phyloP scores from a whole-genome alignment of 2,329 filamentous ascomycete genomes.

The Fusarium zealandicum region DNA sequence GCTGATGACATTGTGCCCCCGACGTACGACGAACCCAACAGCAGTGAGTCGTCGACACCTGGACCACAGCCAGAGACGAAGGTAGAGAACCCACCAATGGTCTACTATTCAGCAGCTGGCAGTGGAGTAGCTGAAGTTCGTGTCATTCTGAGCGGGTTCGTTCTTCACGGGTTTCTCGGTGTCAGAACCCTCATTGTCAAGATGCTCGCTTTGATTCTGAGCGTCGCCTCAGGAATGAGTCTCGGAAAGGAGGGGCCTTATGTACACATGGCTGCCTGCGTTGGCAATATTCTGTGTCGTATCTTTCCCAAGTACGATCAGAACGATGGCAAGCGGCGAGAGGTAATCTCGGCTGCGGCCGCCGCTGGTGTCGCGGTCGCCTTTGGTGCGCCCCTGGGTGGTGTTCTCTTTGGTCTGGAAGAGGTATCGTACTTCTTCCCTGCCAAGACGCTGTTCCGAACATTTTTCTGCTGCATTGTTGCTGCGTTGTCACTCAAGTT shows the following conservation, averaged over 20 bases:
- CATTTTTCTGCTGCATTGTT: slow-evolving; percentile 97
- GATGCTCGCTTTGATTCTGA: slow-evolving; percentile 80
- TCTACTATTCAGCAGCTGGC: slow-evolving; percentile 94
- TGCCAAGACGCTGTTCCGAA: slow-evolving; percentile 94
- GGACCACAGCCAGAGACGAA: slow-evolving; percentile 48
- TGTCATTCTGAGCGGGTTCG: slow-evolving; percentile 97
- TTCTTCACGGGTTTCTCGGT: slow-evolving; percentile 93
- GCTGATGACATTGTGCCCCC: slow-evolving; percentile 60
- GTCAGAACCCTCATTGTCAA: slow-evolving; percentile 88
- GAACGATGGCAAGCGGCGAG: slow-evolving; percentile 93
- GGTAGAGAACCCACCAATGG: slow-evolving; percentile 69
- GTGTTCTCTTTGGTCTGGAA: slow-evolving; percentile 91
- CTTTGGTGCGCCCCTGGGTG: slow-evolving; percentile 86
- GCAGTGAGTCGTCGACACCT: slow-evolving; percentile 55
- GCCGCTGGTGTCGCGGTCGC: slow-evolving; percentile 93
- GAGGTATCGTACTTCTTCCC: slow-evolving; percentile 98
- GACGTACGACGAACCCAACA: slow-evolving; percentile 50
- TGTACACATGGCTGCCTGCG: slow-evolving; percentile 95
- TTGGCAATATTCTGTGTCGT: slow-evolving; percentile 94
- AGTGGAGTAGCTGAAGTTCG: slow-evolving; percentile 97
- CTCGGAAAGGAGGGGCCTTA: slow-evolving; percentile 95
- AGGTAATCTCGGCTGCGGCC: slow-evolving; percentile 91
- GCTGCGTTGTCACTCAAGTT: slow-evolving; percentile 93
- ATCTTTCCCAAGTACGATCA: slow-evolving; percentile 92
- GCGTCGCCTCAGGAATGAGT: slow-evolving; percentile 90